Percentiles rank a stretch among this genome's conserved stretches.
Evolutionary conservation across 106 monocot species (phyloP).

Genomic region (Allium sativum): DNA sequence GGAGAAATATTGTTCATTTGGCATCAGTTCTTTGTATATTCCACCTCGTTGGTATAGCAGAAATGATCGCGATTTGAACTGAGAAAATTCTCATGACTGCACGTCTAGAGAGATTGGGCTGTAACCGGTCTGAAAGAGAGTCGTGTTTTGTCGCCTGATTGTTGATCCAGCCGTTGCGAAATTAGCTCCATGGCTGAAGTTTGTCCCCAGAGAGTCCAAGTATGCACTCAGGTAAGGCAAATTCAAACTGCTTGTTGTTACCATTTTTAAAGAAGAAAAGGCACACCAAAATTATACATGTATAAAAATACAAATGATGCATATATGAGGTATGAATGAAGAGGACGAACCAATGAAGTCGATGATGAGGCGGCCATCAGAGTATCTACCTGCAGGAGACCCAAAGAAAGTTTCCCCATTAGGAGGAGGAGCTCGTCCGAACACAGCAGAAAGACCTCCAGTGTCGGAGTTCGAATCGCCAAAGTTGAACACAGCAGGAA

Average conservation of each 20-base stretch:
- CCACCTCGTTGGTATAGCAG: slow-evolving; percentile 15
- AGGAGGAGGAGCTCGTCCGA: slow-evolving; percentile 29
- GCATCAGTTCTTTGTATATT: slow-evolving; percentile 25
- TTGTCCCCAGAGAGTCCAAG: slow-evolving; percentile 52
- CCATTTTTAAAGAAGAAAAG: too few relatives aligned
- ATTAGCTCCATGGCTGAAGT: slow-evolving; percentile 78
- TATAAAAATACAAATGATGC: background rate
- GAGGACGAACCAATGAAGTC: slow-evolving; percentile 10
- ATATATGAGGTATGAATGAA: background rate
- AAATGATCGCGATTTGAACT: slow-evolving; percentile 56
- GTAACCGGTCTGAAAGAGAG: slow-evolving; percentile 54
- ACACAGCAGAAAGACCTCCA: slow-evolving; percentile 39
- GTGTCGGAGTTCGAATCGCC: slow-evolving; percentile 70
- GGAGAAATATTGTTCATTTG: slow-evolving; percentile 31
- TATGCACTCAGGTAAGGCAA: slow-evolving; percentile 58
- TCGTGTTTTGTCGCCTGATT: slow-evolving; percentile 36
- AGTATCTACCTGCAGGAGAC: slow-evolving; percentile 6
- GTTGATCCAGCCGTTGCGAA: slow-evolving; percentile 49
- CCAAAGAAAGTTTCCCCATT: slow-evolving; percentile 46
- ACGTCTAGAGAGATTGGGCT: slow-evolving; percentile 82
- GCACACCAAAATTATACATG: background rate
- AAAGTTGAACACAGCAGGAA: slow-evolving; percentile 41
- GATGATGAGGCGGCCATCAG: slow-evolving; percentile 9
- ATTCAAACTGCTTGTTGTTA: slow-evolving; percentile 27
- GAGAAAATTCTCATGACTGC: slow-evolving; percentile 57